Percentiles rank a stretch among this genome's conserved stretches.
phyloP scores from a whole-genome alignment of 2,329 filamentous ascomycete genomes.

The Alternaria infectoria region DNA sequence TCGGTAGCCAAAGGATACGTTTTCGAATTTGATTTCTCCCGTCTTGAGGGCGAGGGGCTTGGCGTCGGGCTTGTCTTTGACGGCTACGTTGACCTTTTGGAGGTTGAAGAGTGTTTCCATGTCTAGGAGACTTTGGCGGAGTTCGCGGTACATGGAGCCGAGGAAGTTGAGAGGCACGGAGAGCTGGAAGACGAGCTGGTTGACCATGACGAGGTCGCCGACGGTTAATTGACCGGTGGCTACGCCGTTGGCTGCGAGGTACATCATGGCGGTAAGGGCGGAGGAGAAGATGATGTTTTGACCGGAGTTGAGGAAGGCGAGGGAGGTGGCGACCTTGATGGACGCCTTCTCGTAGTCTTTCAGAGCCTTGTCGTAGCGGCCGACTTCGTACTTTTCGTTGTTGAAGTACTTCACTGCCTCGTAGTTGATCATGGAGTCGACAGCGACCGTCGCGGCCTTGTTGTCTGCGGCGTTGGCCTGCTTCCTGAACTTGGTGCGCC shows the following conservation, averaged over 20 bases:
- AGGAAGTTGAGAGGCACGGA: conserved; percentile 97
- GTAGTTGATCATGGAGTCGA: conserved; percentile 97
- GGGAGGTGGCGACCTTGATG: conserved; percentile 94
- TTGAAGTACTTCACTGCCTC: conserved; percentile 99
- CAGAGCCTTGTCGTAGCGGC: conserved; percentile 86
- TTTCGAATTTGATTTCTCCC: conserved; percentile 91
- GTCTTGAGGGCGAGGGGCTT: conserved; percentile 75
- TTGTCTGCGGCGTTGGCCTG: conserved; percentile 97
- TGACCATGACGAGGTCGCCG: conserved; percentile 97
- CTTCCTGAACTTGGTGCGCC: conserved; percentile 95
- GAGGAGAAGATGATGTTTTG: conserved; percentile 98
- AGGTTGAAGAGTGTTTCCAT: conserved; percentile 99
- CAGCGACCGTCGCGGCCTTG: conserved; percentile 89
- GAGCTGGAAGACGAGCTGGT: conserved; percentile 97
- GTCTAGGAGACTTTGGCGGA: conserved; percentile 91
- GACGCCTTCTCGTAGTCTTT: conserved; percentile 88
- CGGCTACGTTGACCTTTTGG: conserved; percentile 91
- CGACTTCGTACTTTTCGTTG: conserved; percentile 94
- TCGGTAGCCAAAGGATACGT: conserved; percentile 93
- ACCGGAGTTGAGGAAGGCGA: conserved; percentile 90
- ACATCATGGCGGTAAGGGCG: conserved; percentile 97
- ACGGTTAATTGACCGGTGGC: conserved; percentile 82
- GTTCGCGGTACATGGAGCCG: conserved; percentile 95
- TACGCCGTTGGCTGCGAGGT: conserved; percentile 88
- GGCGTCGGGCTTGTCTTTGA: conserved; percentile 78